Evolutionary conservation across 164 flowering plant species (phyloP).

Genomic region (Vitis labrusca): DNA sequence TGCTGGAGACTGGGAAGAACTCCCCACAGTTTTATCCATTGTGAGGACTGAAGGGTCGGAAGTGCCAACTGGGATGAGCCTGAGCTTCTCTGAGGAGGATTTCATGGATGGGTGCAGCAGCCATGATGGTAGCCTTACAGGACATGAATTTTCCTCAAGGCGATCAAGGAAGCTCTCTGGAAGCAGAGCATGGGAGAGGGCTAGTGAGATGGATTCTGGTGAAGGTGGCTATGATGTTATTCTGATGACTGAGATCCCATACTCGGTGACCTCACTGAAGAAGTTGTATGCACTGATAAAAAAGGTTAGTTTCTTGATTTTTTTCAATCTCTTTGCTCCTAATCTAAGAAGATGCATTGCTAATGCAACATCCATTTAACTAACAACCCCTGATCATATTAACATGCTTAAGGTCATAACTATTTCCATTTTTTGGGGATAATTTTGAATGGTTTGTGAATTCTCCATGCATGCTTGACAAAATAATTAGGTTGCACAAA

Average conservation of each 20-base stretch:
- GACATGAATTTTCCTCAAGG: conserved; percentile 64
- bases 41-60: conserved; percentile 56
- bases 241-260: conserved; percentile 79
- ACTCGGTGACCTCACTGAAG: conserved; percentile 64
- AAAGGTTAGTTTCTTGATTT: conserved; percentile 51
- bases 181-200: conserved; percentile 94
- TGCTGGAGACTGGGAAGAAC: conserved; percentile 96
- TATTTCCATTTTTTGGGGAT: background rate
- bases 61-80: conserved; percentile 48
- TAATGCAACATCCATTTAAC: background rate
- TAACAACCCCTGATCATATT: too few relatives aligned
- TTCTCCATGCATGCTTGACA: background rate
- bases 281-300: conserved; percentile 73
- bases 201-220: conserved; percentile 59
- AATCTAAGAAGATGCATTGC: background rate
- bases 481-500: background rate
- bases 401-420: background rate
- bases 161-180: conserved; percentile 87
- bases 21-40: conserved; percentile 68
- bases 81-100: conserved; percentile 90
- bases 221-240: conserved; percentile 91
- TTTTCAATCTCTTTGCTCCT: background rate
- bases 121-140: conserved; percentile 78
- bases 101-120: conserved; percentile 84
- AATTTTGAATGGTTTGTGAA: background rate